Conservation (phyloP, 148 eudicot species). For the Vaccinium corymbosum region DNA sequence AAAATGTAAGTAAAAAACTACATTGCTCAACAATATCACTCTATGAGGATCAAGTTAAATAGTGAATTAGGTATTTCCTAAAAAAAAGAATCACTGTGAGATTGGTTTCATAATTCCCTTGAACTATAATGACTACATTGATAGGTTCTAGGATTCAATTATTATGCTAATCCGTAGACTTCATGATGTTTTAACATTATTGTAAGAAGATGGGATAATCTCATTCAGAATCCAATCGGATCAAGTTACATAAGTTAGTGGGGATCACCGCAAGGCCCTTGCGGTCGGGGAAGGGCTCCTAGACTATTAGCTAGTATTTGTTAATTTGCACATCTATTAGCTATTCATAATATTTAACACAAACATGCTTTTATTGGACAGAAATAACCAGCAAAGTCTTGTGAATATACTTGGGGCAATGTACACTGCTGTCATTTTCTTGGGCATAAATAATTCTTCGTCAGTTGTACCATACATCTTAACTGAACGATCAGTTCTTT, state of each 20-base stretch:
- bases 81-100: not conserved
- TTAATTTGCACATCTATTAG: too few species aligned
- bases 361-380: constrained; percentile 25
- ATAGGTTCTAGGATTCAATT: not conserved
- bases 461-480: constrained; percentile 45
- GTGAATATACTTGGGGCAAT: constrained; percentile 62
- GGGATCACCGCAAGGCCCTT: too few species aligned
- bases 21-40: too few species aligned
- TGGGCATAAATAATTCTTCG: constrained; percentile 57
- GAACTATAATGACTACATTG: not conserved
- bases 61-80: not conserved
- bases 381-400: constrained; percentile 58
- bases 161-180: not conserved
- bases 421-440: constrained; percentile 46
- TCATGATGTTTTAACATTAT: too few species aligned
- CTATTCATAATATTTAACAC: too few species aligned
- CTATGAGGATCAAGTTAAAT: too few species aligned
- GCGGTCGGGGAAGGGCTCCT: too few species aligned
- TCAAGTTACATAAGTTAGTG: too few species aligned
- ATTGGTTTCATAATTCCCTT: not conserved
- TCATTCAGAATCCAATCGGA: too few species aligned
- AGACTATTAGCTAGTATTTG: too few species aligned
- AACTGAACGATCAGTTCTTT: constrained; percentile 60
- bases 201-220: too few species aligned
- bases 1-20: constrained; percentile 49